Conservation (phyloP, 2,329 filamentous ascomycete genomes). For the Claviceps capensis region DNA sequence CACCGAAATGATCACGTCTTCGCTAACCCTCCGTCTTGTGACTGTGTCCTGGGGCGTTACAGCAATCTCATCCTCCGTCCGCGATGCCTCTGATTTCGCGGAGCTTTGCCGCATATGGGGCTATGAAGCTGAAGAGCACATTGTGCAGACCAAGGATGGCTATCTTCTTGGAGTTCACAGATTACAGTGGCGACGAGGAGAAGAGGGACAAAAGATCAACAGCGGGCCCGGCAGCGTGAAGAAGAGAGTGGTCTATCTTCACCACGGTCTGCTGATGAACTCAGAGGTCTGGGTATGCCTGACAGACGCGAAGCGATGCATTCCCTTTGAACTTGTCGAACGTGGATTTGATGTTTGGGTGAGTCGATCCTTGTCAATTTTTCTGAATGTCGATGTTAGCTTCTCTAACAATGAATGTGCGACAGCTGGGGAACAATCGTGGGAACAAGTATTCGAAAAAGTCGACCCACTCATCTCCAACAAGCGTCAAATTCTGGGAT, state of each 20-base stretch:
- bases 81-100: constrained; percentile 80
- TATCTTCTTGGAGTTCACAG: constrained; percentile 86
- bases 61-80: constrained; percentile 62
- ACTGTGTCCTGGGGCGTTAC: constrained; percentile 9
- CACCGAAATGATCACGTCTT: constrained; percentile 15
- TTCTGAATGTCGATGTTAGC: neutral
- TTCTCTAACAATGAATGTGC: neutral
- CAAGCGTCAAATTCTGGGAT: constrained; percentile 75
- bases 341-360: constrained; percentile 93
- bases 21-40: constrained; percentile 32
- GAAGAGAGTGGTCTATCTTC: constrained; percentile 85
- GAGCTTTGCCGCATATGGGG: constrained; percentile 87
- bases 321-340: constrained; percentile 83
- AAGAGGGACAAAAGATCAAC: constrained; percentile 70
- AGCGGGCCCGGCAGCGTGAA: constrained; percentile 49
- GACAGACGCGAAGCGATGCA: constrained; percentile 70
- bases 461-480: constrained; percentile 61
- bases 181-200: constrained; percentile 67
- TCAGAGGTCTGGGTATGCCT: constrained; percentile 96
- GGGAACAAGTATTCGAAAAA: constrained; percentile 99
- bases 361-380: constrained; percentile 16
- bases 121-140: constrained; percentile 90
- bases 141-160: constrained; percentile 87
- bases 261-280: constrained; percentile 96
- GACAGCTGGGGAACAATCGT: constrained; percentile 81